Conservation (phyloP, 257 asterid species). For the Prunella vulgaris region DNA sequence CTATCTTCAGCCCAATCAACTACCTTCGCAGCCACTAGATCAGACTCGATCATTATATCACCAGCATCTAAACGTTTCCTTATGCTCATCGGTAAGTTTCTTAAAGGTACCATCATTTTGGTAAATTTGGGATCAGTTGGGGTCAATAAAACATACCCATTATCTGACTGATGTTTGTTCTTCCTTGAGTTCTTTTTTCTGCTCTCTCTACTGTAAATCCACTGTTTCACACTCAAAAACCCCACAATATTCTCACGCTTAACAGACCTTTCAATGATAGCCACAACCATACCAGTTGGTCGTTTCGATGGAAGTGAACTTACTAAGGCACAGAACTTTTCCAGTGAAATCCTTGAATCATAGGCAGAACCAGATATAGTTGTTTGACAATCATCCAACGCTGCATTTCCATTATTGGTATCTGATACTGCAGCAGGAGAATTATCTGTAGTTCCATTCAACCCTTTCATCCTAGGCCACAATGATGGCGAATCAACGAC, state of each 20-base stretch:
- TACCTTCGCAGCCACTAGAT: slow-evolving; percentile 66
- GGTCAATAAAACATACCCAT: slow-evolving; percentile 46
- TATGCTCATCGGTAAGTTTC: slow-evolving; percentile 49
- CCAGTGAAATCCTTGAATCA: slow-evolving; percentile 36
- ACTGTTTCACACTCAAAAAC: slow-evolving; percentile 64
- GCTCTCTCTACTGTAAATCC: slow-evolving; percentile 43
- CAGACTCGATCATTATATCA: slow-evolving; percentile 61
- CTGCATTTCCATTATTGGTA: slow-evolving; percentile 11
- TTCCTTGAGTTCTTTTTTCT: slow-evolving; percentile 47
- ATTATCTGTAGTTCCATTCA: slow-evolving; percentile 25
- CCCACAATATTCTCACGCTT: slow-evolving; percentile 65
- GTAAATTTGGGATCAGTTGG: slow-evolving; percentile 77
- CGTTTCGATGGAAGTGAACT: slow-evolving; percentile 60
- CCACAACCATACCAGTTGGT: slow-evolving; percentile 86
- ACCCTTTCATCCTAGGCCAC: slow-evolving; percentile 57
- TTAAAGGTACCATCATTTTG: slow-evolving; percentile 57
- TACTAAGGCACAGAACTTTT: slow-evolving; percentile 40
- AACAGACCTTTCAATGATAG: slow-evolving; percentile 53
- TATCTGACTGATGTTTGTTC: slow-evolving; percentile 35
- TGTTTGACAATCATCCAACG: slow-evolving; percentile 22
- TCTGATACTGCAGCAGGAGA: slow-evolving; percentile 29
- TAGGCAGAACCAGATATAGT: slow-evolving; percentile 22
- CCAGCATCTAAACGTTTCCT: slow-evolving; percentile 57
- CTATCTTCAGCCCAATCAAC: slow-evolving; percentile 76
- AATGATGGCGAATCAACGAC: slow-evolving; percentile 64